Base-by-base conservation (phyloP, 208 protist species). In the Naegleria fowleri region DNA sequence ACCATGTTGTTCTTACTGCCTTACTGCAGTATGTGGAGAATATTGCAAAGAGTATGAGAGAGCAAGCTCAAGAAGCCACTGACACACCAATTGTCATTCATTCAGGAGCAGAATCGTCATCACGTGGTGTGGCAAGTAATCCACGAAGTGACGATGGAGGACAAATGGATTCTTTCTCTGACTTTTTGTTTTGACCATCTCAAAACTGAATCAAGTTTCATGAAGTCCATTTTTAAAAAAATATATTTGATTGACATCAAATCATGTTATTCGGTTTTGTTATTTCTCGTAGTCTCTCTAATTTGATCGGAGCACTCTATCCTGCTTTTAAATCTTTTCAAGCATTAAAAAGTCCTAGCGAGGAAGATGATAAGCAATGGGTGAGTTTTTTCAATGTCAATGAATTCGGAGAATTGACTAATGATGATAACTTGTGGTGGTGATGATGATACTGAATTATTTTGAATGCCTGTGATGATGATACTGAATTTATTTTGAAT, bases 271-370 rank as follows among this genome's bases (percentile, higher is more conserved):
- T 40, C 15, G 76, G 76, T 38, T 40, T 41, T 33, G 11, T 40
- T 5, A 3, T 84, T 2, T 41, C 76, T 15, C 76, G 38, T 16
- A 16, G 25, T 38, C 9, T 84, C 6, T 33, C 76, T 7, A 84
- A 84, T 40, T 36, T 84, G 11, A 16, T 84, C 38, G 76, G 76
- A 33, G 76, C 38, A 40, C 15, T 84, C 3, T 84, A 41, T 84
- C 76, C 76, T 84, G 76, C 76, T 41, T 84, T 41, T 40, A 84
- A 33, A 84, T 41, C 76, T 39, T 84, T 84, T 33, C 29, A 84
- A 84, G 76, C 76, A 22, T 84, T 84, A 33, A 40, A 84, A 40
- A 84, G 22, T 38, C 0, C 11, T 15, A 11, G 33, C 5, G 76
- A 84, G 39, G 76, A 84, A 15, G 76, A 84, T 40, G 76, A 84